A percentile compares a stretch with the other conserved stretches of the same genome.
Evolutionary conservation across 345 rosid species (phyloP).

Genomic region (Punica granatum): DNA sequence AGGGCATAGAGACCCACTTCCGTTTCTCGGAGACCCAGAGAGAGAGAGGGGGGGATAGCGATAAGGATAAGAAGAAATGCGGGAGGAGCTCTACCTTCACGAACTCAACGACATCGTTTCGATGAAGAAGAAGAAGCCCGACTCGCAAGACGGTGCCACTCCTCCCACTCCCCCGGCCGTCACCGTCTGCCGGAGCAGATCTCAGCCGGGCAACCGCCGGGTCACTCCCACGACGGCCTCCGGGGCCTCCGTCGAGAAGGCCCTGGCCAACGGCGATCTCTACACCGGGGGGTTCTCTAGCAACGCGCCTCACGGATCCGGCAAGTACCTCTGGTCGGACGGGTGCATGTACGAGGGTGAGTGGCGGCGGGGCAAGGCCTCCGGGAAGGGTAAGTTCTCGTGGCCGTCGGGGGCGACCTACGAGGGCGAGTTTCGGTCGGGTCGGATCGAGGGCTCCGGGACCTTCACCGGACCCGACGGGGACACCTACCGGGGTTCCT

Average conservation of each 20-base stretch:
- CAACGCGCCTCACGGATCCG: slow-evolving; percentile 83
- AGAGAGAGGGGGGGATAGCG: neutral
- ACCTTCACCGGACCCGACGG: slow-evolving; percentile 91
- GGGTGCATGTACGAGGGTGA: slow-evolving; percentile 99
- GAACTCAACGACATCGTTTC: slow-evolving; percentile 1
- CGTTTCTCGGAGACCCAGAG: neutral
- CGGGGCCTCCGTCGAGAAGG: slow-evolving; percentile 36
- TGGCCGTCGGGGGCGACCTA: slow-evolving; percentile 98
- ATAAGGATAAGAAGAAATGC: neutral
- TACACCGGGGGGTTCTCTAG: slow-evolving; percentile 73
- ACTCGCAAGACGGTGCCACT: neutral
- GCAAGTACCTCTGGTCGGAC: slow-evolving; percentile 90
- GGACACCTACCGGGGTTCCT: slow-evolving; percentile 75
- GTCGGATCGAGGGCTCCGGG: slow-evolving; percentile 71
- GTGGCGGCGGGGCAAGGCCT: slow-evolving; percentile 93
- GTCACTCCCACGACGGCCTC: slow-evolving; percentile 28
- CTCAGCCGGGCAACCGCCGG: slow-evolving; percentile 58
- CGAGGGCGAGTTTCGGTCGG: slow-evolving; percentile 87
- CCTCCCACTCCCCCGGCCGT: neutral
- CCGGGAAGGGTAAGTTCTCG: slow-evolving; percentile 92
- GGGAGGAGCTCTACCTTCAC: slow-evolving; percentile 1
- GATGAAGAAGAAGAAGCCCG: slow-evolving; percentile 3
- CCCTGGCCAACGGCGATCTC: slow-evolving; percentile 85
- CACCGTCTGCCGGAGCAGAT: slow-evolving; percentile 37
- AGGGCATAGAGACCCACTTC: neutral